These are phyloP conservation scores for Extremus antarcticus DNA, from an alignment of 495 filamentous ascomycete genomes.

Conservation along the genomic window DNA sequence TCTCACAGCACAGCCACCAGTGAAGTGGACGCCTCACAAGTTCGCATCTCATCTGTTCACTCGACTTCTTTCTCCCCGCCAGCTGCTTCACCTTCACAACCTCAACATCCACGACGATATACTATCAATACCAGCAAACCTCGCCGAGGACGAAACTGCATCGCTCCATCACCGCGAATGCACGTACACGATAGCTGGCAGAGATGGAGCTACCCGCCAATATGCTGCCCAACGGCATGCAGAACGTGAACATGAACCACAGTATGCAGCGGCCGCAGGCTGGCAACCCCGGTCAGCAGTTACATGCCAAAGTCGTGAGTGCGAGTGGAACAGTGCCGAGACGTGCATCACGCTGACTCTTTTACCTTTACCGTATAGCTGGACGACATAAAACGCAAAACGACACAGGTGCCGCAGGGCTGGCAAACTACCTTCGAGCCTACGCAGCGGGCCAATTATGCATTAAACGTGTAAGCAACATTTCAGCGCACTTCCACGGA, in stretches of 20 bases:
- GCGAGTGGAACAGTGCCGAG: neutral
- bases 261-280: slow-evolving; percentile 14
- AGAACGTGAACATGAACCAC: slow-evolving; percentile 8
- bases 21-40: neutral
- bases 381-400: neutral
- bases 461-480: slow-evolving; percentile 8
- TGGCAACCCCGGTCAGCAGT: slow-evolving; percentile 5
- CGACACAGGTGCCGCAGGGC: neutral
- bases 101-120: too few species aligned
- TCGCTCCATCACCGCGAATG: too few species aligned
- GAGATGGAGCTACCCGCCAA: slow-evolving; percentile 10
- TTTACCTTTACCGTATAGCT: neutral
- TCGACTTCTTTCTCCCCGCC: neutral
- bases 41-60: neutral
- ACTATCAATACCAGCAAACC: too few species aligned
- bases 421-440: slow-evolving; percentile 14
- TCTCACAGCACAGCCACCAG: neutral
- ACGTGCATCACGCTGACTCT: neutral
- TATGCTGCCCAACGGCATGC: slow-evolving; percentile 7
- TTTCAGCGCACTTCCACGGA: neutral
- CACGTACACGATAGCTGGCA: too few species aligned
- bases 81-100: neutral
- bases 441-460: neutral
- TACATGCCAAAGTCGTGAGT: slow-evolving; percentile 6
- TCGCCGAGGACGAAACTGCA: too few species aligned